Base-by-base conservation (phyloP, 306 rosid genomes). In the Prosopis cineraria region DNA sequence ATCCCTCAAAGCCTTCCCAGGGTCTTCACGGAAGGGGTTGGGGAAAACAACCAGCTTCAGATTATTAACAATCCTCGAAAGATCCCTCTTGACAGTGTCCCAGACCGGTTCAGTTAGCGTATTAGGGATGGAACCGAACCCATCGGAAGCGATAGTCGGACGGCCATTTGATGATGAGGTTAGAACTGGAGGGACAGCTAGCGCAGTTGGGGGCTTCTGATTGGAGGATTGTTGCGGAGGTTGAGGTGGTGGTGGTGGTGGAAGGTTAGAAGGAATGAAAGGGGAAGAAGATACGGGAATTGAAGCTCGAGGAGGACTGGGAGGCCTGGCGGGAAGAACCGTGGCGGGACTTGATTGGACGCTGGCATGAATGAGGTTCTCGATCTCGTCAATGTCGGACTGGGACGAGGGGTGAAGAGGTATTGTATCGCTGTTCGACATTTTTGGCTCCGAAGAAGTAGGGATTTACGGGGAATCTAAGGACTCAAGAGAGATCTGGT, bases 381-480 rank as follows among this genome's bases (percentile, higher is more conserved):
- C 99, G 89, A 96, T 96, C 98, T 96, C 99, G 82, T 96, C 99
- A 50, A 96, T 96, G 88, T 96, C 97, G 20, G 98, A 96, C 53
- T 96, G 99, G 58, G 98, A 91, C 8, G 99, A 93, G 0, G 90
- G 84, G 82, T 93, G 96, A 31, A 96, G 97, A 40, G 98, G 99
- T 16, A 93, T 85, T 37, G 98, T 90, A 79, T 96, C 97, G 91
- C 89, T 27, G 84, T 88, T 89, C 43, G 98, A 95, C 98, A 95
- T 95, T 82, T 86, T 90, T 45, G 60, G 56, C 25, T 24, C 17
- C 25, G 36, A 39, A 44, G 24, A 64, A 52, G 22, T 19, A 20
- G 30, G 45, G 19, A 30, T 44, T 47, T 9, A 60, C 25, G 19
- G n/a, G n/a, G 37, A 76, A 77, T 53, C 68, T 19, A 72, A 77